phyloP scores from a whole-genome alignment of 2,329 filamentous ascomycete species.

The Sporothrix curviconia region DNA sequence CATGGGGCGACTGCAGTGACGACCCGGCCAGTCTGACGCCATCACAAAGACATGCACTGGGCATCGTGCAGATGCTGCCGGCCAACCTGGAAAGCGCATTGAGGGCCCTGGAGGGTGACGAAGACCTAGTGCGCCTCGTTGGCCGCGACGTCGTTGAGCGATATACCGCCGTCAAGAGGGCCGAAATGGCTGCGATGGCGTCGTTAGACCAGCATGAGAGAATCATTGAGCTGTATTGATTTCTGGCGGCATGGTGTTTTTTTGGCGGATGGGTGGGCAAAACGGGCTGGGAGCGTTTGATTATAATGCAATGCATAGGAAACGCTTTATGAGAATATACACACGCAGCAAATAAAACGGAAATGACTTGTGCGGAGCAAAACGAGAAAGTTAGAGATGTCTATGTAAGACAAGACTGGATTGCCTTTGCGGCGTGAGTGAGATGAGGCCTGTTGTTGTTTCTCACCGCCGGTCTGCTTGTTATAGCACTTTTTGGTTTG shows the following conservation, averaged over 20 bases:
- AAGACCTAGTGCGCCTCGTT: conserved; percentile 39
- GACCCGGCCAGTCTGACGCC: conserved; percentile 47
- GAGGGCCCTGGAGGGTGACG: conserved; percentile 41
- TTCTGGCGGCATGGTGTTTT: no score
- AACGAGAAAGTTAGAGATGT: no score
- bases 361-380: conserved; percentile 1
- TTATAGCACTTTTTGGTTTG: no score
- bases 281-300: no score
- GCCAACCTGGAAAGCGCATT: conserved; percentile 49
- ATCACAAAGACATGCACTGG: conserved; percentile 42
- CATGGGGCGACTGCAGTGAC: conserved; percentile 45
- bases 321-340: not conserved
- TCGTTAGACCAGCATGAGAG: no score
- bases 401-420: no score
- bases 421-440: no score
- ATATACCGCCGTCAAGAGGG: conserved; percentile 53
- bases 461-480: no score
- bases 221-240: conserved; percentile 59
- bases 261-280: conserved; percentile 1
- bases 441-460: no score
- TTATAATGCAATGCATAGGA: not conserved
- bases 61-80: conserved; percentile 50
- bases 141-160: conserved; percentile 45
- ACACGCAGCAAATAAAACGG: not conserved
- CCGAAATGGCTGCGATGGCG: conserved; percentile 34